A percentile compares a stretch with the other conserved stretches of the same genome.
phyloP scores from a whole-genome alignment of 345 rosid genomes.

The Carallia brachiata region DNA sequence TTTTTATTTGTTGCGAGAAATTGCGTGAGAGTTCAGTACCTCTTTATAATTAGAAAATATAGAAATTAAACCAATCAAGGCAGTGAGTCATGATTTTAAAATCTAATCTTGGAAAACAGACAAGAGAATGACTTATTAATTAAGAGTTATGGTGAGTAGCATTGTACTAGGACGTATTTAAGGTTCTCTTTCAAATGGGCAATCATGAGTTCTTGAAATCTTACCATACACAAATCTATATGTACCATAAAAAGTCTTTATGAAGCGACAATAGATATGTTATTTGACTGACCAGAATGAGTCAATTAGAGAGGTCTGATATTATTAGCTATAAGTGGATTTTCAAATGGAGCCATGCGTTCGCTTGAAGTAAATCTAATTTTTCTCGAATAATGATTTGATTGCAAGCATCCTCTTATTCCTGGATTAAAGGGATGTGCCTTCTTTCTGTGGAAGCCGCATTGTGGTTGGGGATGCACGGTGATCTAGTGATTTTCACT shows the following conservation, averaged over 20 bases:
- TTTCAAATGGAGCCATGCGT: slow-evolving; percentile 16
- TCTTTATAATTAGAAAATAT: background rate
- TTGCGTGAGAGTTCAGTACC: slow-evolving; percentile 10
- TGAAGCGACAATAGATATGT: slow-evolving; percentile 24
- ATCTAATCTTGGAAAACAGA: background rate
- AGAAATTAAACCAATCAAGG: slow-evolving; percentile 10
- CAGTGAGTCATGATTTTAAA: background rate
- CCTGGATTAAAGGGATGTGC: background rate
- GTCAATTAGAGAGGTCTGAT: slow-evolving; percentile 21
- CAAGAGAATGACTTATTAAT: slow-evolving; percentile 2
- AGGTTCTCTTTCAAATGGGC: slow-evolving; percentile 13
- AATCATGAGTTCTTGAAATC: slow-evolving; percentile 13
- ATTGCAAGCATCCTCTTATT: slow-evolving; percentile 2
- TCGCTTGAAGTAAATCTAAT: slow-evolving; percentile 3
- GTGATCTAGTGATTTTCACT: slow-evolving; percentile 12
- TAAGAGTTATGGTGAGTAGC: slow-evolving; percentile 9
- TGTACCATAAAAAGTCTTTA: slow-evolving; percentile 19
- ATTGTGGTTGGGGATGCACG: background rate
- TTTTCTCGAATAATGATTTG: slow-evolving; percentile 6
- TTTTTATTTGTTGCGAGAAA: background rate
- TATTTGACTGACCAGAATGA: slow-evolving; percentile 24
- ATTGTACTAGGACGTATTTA: slow-evolving; percentile 5
- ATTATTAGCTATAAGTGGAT: slow-evolving; percentile 6
- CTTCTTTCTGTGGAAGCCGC: background rate
- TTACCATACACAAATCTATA: background rate